Conservation (phyloP, 1,284 basidiomycete species). For the Marasmius tenuissimus region DNA sequence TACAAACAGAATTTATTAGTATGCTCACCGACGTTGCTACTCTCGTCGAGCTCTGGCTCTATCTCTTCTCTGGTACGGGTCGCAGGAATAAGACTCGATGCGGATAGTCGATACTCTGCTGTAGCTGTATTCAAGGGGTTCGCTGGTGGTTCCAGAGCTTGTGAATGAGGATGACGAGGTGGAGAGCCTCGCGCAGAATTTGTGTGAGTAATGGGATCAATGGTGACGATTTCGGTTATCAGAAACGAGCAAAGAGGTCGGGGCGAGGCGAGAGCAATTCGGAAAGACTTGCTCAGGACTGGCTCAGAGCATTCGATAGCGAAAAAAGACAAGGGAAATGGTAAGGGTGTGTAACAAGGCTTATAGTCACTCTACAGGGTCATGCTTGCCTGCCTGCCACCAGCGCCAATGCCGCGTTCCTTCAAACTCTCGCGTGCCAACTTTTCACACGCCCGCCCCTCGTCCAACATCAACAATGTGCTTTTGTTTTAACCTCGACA, state of each 20-base stretch:
- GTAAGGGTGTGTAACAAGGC: too few species aligned
- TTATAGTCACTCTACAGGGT: too few species aligned
- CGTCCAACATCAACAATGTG: neutral
- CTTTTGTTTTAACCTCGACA: neutral
- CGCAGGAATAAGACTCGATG: conserved; percentile 50
- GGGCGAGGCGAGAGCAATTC: neutral
- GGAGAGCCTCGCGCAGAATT: conserved; percentile 52
- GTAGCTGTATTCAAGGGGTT: conserved; percentile 25
- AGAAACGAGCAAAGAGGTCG: conserved; percentile 1
- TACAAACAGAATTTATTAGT: conserved; percentile 18
- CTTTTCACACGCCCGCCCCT: conserved; percentile 26
- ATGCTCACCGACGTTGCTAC: conserved; percentile 24
- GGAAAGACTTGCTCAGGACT: neutral
- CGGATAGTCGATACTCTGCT: conserved; percentile 24
- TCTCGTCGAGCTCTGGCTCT: conserved; percentile 51
- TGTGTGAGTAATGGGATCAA: conserved; percentile 66
- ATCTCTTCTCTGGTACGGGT: conserved; percentile 62
- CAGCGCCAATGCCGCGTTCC: conserved; percentile 10
- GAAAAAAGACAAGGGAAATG: too few species aligned
- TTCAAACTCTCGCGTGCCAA: conserved; percentile 19
- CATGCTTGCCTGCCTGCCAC: too few species aligned
- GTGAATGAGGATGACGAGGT: conserved; percentile 41
- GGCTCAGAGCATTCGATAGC: neutral
- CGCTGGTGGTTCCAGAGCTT: conserved; percentile 46
- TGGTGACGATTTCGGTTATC: conserved; percentile 42